Base-by-base conservation (phyloP, 164 flowering plant genomes). In the Paratinospora sagittata region DNA sequence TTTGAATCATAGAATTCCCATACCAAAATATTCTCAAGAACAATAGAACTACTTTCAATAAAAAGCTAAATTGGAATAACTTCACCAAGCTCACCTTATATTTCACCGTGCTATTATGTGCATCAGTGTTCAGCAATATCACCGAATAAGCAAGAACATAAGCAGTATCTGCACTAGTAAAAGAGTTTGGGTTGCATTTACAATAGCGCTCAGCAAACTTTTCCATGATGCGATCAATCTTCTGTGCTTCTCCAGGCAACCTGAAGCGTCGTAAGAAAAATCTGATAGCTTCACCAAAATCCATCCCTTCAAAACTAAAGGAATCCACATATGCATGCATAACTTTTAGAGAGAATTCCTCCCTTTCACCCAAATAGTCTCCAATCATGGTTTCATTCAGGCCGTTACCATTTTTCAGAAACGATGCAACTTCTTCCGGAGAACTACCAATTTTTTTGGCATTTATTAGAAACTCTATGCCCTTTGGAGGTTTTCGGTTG, bases 241-340 rank as follows among this genome's bases (percentile, higher is more conserved):
- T 96, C 81, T 96, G 99, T 55, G 99, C 99, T 75, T 96, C 99
- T 58, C 99, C 99, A 70, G 99, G 99, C 80, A 96, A 84, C 76
- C 97, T 83, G 80, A 96, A 96, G 47, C 99, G 97, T 73, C 87
- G 79, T 62, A 96, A 78, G 82, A 96, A 96, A 84, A 84, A 91
- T 79, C 99, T 84, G 78, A 96, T 89, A 12, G 98, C 89, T 83
- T 91, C 92, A 70, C 97, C 99, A 78, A 96, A 93, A 80, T 88
- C 88, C 87, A 87, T 93, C 43, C 71, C 84, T 68, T 86, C 92
- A 74, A 93, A 91, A 76, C 89, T 86, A 76, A 91, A 89, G 13
- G 97, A 86, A 82, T 96, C 99, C 19, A 96, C 98, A 86, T 96
- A 96, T 37, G 98, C 92, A 85, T 96, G 99, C 99, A 96, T 96